Conservation (phyloP, 371 early-diverging fungal genomes). For the Batkoa obscura region DNA sequence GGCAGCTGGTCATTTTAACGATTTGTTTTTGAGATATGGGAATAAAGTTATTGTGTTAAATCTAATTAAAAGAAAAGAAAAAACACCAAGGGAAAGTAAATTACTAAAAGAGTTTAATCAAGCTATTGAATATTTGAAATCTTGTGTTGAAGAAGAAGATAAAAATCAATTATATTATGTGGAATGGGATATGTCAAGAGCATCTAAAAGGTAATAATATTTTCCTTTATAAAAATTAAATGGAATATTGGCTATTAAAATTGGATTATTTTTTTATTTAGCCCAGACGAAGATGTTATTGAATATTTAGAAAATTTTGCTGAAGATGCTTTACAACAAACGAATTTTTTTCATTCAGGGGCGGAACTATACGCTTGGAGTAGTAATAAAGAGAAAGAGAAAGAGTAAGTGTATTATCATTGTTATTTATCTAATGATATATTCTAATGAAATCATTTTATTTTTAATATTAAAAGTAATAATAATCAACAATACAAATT, state of each 20-base stretch:
- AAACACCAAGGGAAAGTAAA: slow-evolving; percentile 65
- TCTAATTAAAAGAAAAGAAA: slow-evolving; percentile 86
- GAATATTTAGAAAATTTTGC: slow-evolving; percentile 71
- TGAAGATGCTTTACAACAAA: slow-evolving; percentile 61
- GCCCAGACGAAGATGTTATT: slow-evolving; percentile 77
- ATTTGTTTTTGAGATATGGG: slow-evolving; percentile 75
- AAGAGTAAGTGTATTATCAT: too few relatives aligned
- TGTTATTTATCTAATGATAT: too few relatives aligned
- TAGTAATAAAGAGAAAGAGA: too few relatives aligned
- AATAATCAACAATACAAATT: slow-evolving; percentile 8
- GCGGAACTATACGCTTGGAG: slow-evolving; percentile 30
- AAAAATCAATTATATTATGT: slow-evolving; percentile 53
- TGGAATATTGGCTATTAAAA: too few relatives aligned
- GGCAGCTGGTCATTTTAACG: slow-evolving; percentile 80
- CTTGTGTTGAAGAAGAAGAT: slow-evolving; percentile 59
- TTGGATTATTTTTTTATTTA: too few relatives aligned
- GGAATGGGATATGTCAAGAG: slow-evolving; percentile 95
- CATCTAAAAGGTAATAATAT: slow-evolving; percentile 53
- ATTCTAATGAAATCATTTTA: too few relatives aligned
- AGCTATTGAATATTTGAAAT: slow-evolving; percentile 67
- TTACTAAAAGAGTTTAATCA: slow-evolving; percentile 69
- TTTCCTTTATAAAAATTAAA: not conserved
- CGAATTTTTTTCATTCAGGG: slow-evolving; percentile 86
- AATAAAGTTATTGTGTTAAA: slow-evolving; percentile 75
- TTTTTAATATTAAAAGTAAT: too few relatives aligned